Evolutionary conservation across 2,329 filamentous ascomycete species (phyloP).

Genomic region (Clarireedia hainanense): DNA sequence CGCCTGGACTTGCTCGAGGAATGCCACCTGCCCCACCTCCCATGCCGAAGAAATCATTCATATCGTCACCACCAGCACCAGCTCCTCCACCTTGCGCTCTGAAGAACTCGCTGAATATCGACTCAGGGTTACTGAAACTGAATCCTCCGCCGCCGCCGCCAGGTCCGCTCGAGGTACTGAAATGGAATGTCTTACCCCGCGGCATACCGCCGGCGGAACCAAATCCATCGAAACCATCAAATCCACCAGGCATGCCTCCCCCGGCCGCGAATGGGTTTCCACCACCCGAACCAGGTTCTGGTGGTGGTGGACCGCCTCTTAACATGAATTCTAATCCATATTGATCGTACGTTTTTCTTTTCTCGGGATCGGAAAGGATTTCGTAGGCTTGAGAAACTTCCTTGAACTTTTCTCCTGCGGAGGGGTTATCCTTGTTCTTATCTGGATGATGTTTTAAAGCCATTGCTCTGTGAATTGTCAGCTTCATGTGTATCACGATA

Average conservation of each 20-base stretch:
- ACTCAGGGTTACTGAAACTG: conserved; percentile 73
- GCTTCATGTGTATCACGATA: background rate
- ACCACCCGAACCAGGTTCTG: conserved; percentile 44
- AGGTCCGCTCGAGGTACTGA: conserved; percentile 35
- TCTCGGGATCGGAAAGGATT: conserved; percentile 93
- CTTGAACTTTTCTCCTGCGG: conserved; percentile 91
- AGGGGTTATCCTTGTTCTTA: conserved; percentile 90
- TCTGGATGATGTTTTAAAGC: conserved; percentile 92
- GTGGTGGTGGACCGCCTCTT: conserved; percentile 66
- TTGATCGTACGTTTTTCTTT: conserved; percentile 90
- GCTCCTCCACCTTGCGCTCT: conserved; percentile 40
- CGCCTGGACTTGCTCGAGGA: conserved; percentile 35
- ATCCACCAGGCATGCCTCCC: conserved; percentile 48
- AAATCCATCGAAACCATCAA: conserved; percentile 38
- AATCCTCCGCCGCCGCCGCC: conserved; percentile 51
- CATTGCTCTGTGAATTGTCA: conserved; percentile 54
- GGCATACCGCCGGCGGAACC: conserved; percentile 37
- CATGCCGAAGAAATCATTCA: conserved; percentile 44
- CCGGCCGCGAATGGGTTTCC: conserved; percentile 53
- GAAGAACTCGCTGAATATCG: conserved; percentile 80
- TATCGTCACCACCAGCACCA: conserved; percentile 38
- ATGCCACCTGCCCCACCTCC: conserved; percentile 11
- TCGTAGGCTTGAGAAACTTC: conserved; percentile 97
- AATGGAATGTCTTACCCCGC: conserved; percentile 43
- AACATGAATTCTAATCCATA: conserved; percentile 91